Conservation (phyloP, 106 monocot species). For the Allium fistulosum region DNA sequence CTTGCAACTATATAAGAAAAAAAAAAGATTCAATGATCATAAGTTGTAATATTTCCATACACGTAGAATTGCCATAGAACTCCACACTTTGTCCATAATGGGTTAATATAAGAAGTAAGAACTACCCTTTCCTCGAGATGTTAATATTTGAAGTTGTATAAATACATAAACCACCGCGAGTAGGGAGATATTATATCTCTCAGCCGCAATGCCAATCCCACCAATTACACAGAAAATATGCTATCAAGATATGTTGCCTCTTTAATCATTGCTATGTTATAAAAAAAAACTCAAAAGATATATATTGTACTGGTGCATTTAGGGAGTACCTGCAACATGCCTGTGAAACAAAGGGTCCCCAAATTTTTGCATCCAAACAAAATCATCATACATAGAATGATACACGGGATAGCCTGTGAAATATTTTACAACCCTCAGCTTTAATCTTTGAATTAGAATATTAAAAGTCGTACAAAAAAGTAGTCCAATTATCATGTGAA, state of each 20-base stretch:
- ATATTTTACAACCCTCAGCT: neutral
- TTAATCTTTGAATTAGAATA: no score
- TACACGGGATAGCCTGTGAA: conserved; percentile 40
- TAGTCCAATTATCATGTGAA: neutral
- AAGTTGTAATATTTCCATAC: neutral
- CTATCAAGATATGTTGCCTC: neutral
- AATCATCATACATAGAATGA: conserved; percentile 56
- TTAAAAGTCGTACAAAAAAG: neutral
- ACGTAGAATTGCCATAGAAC: no score
- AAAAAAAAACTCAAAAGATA: neutral
- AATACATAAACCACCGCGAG: no score
- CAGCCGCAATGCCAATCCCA: no score
- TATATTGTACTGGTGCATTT: neutral
- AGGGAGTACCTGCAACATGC: conserved; percentile 39
- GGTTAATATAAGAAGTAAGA: no score
- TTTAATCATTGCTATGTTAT: neutral
- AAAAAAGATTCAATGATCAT: neutral
- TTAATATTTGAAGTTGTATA: no score
- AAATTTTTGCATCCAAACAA: conserved; percentile 58
- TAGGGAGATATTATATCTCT: no score
- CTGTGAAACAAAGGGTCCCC: conserved; percentile 50
- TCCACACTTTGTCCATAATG: no score
- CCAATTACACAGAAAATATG: no score
- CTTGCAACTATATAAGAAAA: conserved; percentile 38
- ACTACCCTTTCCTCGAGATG: no score